phyloP scores from a whole-genome alignment of 106 monocot genomes.

The Agapanthus africanus region DNA sequence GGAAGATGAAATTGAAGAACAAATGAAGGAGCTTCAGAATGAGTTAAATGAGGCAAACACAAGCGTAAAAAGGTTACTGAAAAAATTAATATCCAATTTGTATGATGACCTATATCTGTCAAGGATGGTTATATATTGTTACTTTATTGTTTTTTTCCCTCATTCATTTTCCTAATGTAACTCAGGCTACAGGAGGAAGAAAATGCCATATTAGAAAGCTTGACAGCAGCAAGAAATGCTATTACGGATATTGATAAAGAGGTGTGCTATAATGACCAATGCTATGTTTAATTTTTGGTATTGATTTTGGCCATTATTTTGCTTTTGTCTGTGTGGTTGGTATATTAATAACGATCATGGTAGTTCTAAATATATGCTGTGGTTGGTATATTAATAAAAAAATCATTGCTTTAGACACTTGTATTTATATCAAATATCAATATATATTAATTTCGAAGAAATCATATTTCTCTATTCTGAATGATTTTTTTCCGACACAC shows the following conservation, averaged over 20 bases:
- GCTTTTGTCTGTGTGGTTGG: not conserved
- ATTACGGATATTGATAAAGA: conserved; percentile 52
- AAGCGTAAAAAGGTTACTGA: conserved; percentile 48
- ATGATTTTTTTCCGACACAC: too few species aligned
- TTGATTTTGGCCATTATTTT: not conserved
- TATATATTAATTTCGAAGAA: too few species aligned
- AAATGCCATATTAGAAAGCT: conserved; percentile 35
- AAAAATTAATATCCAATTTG: not conserved
- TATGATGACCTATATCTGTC: not conserved
- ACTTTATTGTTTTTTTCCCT: not conserved
- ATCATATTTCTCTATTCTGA: too few species aligned
- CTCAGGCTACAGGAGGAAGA: conserved; percentile 77
- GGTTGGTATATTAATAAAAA: too few species aligned
- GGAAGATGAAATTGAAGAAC: conserved; percentile 40
- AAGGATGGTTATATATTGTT: not conserved
- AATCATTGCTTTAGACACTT: too few species aligned
- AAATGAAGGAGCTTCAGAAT: conserved; percentile 36
- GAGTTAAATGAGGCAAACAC: conserved; percentile 42
- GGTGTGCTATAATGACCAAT: conserved; percentile 25
- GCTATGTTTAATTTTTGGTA: not conserved
- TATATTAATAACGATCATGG: not conserved
- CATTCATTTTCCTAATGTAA: conserved; percentile 9
- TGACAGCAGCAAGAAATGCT: conserved; percentile 26
- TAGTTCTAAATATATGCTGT: not conserved
- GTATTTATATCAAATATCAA: too few species aligned